These are phyloP conservation scores for Clonostachys sp. DNA, from an alignment of 2,329 filamentous ascomycete species.

Conservation along the genomic window DNA sequence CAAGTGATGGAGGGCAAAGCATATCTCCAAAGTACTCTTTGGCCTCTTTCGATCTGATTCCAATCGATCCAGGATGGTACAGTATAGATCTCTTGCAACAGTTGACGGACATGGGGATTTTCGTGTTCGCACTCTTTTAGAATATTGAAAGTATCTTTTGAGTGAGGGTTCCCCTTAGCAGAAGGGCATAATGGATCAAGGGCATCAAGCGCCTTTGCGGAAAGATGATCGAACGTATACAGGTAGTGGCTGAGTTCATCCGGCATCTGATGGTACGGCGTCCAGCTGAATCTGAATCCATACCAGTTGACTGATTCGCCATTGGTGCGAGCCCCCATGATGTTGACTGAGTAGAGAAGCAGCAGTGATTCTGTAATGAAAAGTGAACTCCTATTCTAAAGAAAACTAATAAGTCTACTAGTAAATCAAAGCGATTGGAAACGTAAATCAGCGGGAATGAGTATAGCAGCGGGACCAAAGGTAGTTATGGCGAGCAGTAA, in stretches of 20 bases:
- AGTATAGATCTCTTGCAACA: slow-evolving; percentile 65
- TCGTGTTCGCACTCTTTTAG: slow-evolving; percentile 51
- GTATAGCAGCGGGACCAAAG: too few relatives aligned
- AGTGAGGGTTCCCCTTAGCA: slow-evolving; percentile 19
- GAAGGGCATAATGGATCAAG: slow-evolving; percentile 46
- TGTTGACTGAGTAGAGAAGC: too few relatives aligned
- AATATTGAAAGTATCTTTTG: slow-evolving; percentile 58
- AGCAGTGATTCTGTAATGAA: too few relatives aligned
- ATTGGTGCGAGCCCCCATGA: not conserved
- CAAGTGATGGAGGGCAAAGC: slow-evolving; percentile 61
- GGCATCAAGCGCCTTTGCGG: slow-evolving; percentile 58
- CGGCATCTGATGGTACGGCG: slow-evolving; percentile 54
- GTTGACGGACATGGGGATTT: slow-evolving; percentile 46
- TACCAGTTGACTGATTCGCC: slow-evolving; percentile 3
- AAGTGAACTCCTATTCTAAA: too few relatives aligned
- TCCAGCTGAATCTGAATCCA: slow-evolving; percentile 63
- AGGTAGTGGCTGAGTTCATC: slow-evolving; percentile 57
- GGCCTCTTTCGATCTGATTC: slow-evolving; percentile 68
- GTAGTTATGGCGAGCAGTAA: too few relatives aligned
- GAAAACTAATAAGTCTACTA: too few relatives aligned
- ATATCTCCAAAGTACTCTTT: slow-evolving; percentile 76
- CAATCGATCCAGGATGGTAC: slow-evolving; percentile 75
- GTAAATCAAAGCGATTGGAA: too few relatives aligned
- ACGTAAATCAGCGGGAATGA: too few relatives aligned
- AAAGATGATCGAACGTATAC: slow-evolving; percentile 64